Percentiles rank a stretch among this genome's conserved stretches.
Conservation (phyloP, 768 basidiomycete species). For the Phanerodontia chrysosporium region DNA sequence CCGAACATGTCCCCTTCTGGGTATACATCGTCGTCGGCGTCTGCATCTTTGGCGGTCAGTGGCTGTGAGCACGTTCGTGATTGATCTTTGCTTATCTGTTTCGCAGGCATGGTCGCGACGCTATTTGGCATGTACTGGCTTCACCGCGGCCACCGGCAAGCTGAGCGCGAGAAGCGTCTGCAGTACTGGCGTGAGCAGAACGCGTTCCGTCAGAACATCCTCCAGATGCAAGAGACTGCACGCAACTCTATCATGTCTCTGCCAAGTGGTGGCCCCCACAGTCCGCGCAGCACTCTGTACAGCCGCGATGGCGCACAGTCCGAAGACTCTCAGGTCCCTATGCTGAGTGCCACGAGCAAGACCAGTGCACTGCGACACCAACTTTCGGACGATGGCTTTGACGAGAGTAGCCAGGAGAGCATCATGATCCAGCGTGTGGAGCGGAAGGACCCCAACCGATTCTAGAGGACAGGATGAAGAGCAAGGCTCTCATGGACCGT, state of each 20-base stretch:
- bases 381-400: constrained; percentile 43
- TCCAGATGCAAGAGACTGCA: constrained; percentile 75
- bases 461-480: constrained; percentile 9
- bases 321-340: constrained; percentile 54
- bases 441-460: constrained; percentile 9
- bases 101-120: constrained; percentile 69
- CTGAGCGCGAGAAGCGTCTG: constrained; percentile 76
- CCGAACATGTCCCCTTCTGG: constrained; percentile 60
- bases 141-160: constrained; percentile 67
- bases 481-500: background rate
- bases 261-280: constrained; percentile 36
- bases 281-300: constrained; percentile 47
- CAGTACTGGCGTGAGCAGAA: constrained; percentile 93
- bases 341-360: constrained; percentile 39
- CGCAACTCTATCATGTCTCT: constrained; percentile 61
- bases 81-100: background rate
- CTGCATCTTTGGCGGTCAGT: constrained; percentile 65
- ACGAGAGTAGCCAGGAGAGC: constrained; percentile 42
- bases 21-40: constrained; percentile 70
- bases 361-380: constrained; percentile 55
- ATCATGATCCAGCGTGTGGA: constrained; percentile 36
- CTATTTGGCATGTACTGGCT: constrained; percentile 64
- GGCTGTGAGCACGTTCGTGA: constrained; percentile 16
- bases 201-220: constrained; percentile 74
- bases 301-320: constrained; percentile 40